phyloP scores from a whole-genome alignment of 257 asterid species.

The Ehretia macrophylla region DNA sequence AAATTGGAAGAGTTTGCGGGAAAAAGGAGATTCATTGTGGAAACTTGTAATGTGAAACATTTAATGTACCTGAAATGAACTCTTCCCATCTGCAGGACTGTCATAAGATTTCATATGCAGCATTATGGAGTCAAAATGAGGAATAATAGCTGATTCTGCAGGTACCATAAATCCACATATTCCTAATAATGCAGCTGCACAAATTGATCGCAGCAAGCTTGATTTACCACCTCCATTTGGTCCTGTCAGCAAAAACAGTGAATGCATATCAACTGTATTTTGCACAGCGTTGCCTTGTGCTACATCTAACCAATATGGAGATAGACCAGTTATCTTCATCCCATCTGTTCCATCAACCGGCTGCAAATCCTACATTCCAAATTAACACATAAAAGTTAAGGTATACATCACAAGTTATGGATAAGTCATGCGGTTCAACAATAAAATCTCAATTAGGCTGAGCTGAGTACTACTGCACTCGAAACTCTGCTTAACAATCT shows the following conservation, averaged over 20 bases:
- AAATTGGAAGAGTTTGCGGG: not conserved
- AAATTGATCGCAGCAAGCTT: constrained; percentile 81
- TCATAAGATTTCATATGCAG: constrained; percentile 97
- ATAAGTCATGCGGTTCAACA: not conserved
- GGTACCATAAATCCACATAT: constrained; percentile 95
- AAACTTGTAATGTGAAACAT: not conserved
- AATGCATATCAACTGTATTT: constrained; percentile 74
- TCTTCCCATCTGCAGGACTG: constrained; percentile 96
- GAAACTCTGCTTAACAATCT: too few relatives aligned
- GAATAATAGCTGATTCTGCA: constrained; percentile 85
- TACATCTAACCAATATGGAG: constrained; percentile 96
- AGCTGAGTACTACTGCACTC: too few relatives aligned
- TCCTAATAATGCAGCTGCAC: constrained; percentile 93
- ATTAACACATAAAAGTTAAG: not conserved
- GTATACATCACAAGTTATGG: not conserved
- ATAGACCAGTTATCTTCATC: constrained; percentile 75
- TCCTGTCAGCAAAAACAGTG: constrained; percentile 84
- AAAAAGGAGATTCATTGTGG: not conserved
- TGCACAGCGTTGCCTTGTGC: constrained; percentile 78
- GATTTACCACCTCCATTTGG: constrained; percentile 99
- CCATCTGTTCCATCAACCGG: constrained; percentile 25
- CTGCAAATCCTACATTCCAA: constrained; percentile 40
- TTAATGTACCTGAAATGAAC: constrained; percentile 81
- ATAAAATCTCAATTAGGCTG: too few relatives aligned
- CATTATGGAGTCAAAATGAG: constrained; percentile 91